Conservation (phyloP, 2,329 filamentous ascomycete species). For the Westerdykella ornata region DNA sequence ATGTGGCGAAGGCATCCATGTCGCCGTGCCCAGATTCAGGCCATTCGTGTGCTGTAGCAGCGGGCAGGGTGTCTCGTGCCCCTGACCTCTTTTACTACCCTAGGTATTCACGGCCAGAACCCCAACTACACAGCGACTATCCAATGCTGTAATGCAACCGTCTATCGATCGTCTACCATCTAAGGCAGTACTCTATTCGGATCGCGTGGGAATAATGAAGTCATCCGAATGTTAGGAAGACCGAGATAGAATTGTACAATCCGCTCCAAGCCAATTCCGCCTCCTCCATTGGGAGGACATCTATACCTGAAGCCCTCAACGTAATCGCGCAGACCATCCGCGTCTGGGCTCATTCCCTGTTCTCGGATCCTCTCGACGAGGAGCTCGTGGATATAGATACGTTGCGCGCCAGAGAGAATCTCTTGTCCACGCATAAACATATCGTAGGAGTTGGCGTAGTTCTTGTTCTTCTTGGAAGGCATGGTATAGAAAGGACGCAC, state of each 20-base stretch:
- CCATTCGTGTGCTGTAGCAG: too few relatives aligned
- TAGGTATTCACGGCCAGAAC: too few relatives aligned
- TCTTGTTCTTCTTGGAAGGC: slow-evolving; percentile 45
- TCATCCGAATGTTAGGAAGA: slow-evolving; percentile 54
- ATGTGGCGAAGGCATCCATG: too few relatives aligned
- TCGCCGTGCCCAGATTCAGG: too few relatives aligned
- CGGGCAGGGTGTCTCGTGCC: too few relatives aligned
- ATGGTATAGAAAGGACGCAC: slow-evolving; percentile 87
- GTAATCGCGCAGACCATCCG: slow-evolving; percentile 51
- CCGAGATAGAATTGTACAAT: too few relatives aligned
- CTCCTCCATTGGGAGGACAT: slow-evolving; percentile 54
- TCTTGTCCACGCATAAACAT: slow-evolving; percentile 62
- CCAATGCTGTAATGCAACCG: slow-evolving; percentile 3
- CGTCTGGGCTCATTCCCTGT: slow-evolving; percentile 49
- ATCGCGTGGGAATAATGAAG: slow-evolving; percentile 55
- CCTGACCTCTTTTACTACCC: too few relatives aligned
- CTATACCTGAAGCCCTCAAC: slow-evolving; percentile 55
- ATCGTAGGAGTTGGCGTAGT: slow-evolving; percentile 54
- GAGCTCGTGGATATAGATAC: slow-evolving; percentile 51
- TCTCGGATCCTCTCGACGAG: slow-evolving; percentile 49
- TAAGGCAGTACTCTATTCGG: slow-evolving; percentile 46
- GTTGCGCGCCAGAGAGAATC: slow-evolving; percentile 58
- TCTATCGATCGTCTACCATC: slow-evolving; percentile 3
- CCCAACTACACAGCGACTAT: too few relatives aligned
- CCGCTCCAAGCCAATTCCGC: slow-evolving; percentile 56